These are phyloP conservation scores for Colletotrichum gloeosporioides DNA, from an alignment of 2,329 filamentous ascomycete genomes.

Conservation along the genomic window DNA sequence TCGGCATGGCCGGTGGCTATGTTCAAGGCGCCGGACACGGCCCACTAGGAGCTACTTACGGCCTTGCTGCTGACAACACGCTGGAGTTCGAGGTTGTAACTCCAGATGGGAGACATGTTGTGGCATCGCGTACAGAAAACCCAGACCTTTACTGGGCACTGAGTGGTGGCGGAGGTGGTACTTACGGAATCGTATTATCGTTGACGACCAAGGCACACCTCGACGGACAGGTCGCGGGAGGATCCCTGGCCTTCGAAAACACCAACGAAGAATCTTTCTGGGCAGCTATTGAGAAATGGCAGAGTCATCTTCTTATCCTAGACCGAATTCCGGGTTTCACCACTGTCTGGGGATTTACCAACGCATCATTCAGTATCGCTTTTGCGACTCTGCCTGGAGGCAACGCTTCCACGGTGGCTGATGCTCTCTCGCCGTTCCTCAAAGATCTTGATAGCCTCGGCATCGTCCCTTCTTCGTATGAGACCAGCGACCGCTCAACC, in stretches of 20 bases:
- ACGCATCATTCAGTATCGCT: background rate
- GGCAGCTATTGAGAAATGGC: background rate
- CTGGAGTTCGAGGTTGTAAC: conserved; percentile 55
- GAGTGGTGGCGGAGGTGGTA: conserved; percentile 55
- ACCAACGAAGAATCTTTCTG: conserved; percentile 33
- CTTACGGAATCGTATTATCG: conserved; percentile 52
- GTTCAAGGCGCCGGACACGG: conserved; percentile 60
- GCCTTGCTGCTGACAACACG: conserved; percentile 57
- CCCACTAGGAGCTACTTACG: conserved; percentile 46
- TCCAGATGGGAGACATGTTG: conserved; percentile 43
- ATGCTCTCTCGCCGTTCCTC: background rate
- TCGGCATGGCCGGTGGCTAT: conserved; percentile 60
- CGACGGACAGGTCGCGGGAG: conserved; percentile 35
- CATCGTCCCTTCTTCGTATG: background rate
- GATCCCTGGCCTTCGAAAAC: conserved; percentile 33
- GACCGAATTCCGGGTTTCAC: background rate
- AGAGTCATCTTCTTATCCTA: background rate
- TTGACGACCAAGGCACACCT: background rate
- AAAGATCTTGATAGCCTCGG: background rate
- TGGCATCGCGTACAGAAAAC: conserved; percentile 45
- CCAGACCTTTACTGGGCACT: conserved; percentile 62
- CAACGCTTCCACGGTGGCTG: background rate
- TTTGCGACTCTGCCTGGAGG: background rate
- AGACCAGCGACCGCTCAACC: background rate
- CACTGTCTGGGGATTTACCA: background rate